Evolutionary conservation across 148 eudicot genomes (phyloP).

Genomic region (Rhododendron molle): DNA sequence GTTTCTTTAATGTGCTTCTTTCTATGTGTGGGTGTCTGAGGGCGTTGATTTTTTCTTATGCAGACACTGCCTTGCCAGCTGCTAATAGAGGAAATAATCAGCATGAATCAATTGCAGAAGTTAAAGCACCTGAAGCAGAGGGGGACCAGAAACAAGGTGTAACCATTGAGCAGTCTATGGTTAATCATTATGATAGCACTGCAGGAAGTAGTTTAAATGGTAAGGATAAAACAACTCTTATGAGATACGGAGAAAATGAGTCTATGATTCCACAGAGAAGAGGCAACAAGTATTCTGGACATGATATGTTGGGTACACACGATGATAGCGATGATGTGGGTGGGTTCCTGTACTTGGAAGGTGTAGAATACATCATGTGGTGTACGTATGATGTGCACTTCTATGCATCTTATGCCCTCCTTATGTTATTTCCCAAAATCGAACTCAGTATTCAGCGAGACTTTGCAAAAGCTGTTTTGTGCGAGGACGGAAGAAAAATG

Average conservation of each 20-base stretch:
- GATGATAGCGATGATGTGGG: slow-evolving; percentile 74
- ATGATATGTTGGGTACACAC: slow-evolving; percentile 11
- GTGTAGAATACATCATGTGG: slow-evolving; percentile 99
- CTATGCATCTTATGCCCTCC: slow-evolving; percentile 96
- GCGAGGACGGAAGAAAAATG: slow-evolving; percentile 81
- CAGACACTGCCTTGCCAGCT: slow-evolving; percentile 57
- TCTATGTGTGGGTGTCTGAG: neutral
- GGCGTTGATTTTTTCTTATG: slow-evolving; percentile 13
- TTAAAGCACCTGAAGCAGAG: slow-evolving; percentile 28
- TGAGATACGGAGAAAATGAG: slow-evolving; percentile 23
- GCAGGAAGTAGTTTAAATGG: slow-evolving; percentile 16
- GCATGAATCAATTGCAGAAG: slow-evolving; percentile 15
- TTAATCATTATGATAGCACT: slow-evolving; percentile 11
- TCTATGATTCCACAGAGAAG: slow-evolving; percentile 21
- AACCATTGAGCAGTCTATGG: slow-evolving; percentile 23
- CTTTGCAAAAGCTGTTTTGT: slow-evolving; percentile 89
- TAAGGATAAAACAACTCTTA: slow-evolving; percentile 17
- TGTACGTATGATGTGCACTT: slow-evolving; percentile 99
- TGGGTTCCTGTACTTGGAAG: slow-evolving; percentile 90
- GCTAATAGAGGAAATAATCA: slow-evolving; percentile 24
- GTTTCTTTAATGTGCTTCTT: slow-evolving; percentile 3
- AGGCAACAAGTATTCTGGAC: slow-evolving; percentile 2
- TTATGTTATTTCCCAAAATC: slow-evolving; percentile 89
- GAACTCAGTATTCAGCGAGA: slow-evolving; percentile 97
- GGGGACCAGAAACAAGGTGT: slow-evolving; percentile 29